phyloP scores from a whole-genome alignment of 2,329 filamentous ascomycete species.

The Fusarium sp. region DNA sequence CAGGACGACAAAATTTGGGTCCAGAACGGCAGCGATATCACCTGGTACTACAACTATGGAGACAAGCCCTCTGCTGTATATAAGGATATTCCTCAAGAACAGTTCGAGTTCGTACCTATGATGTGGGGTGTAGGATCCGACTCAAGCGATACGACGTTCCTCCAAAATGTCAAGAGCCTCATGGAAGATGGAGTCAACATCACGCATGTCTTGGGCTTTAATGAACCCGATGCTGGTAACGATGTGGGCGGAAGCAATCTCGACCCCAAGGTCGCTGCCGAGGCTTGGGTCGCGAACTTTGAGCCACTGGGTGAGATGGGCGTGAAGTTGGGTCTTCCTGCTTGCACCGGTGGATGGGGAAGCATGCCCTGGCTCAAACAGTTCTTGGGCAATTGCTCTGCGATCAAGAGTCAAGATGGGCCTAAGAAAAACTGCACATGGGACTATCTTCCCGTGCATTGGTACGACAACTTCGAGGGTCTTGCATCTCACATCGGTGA shows the following conservation, averaged over 20 bases:
- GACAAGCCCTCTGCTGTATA: constrained; percentile 64
- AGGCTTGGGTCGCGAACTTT: constrained; percentile 76
- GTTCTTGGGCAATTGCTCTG: constrained; percentile 72
- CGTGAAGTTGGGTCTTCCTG: constrained; percentile 75
- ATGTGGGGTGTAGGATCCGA: constrained; percentile 71
- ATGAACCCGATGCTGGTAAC: constrained; percentile 75
- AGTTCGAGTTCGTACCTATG: constrained; percentile 83
- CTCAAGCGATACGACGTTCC: constrained; percentile 67
- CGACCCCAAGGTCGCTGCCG: constrained; percentile 67
- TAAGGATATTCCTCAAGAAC: constrained; percentile 57
- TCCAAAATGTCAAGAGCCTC: constrained; percentile 64
- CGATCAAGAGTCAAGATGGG: constrained; percentile 59
- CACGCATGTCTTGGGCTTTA: constrained; percentile 77
- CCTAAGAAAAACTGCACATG: constrained; percentile 64
- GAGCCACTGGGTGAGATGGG: constrained; percentile 73
- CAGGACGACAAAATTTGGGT: constrained; percentile 75
- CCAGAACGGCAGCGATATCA: constrained; percentile 65
- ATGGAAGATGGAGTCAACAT: constrained; percentile 66
- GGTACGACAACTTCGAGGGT: constrained; percentile 76
- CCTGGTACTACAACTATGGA: constrained; percentile 89
- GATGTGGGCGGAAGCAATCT: constrained; percentile 71
- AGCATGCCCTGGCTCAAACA: constrained; percentile 74
- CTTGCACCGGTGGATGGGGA: constrained; percentile 68
- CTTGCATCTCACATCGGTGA: constrained; percentile 73
- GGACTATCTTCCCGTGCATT: constrained; percentile 72